A percentile compares a stretch with the other conserved stretches of the same genome.
These are phyloP conservation scores for Begonia masoniana DNA, from an alignment of 306 rosid genomes.

Conservation along the genomic window DNA sequence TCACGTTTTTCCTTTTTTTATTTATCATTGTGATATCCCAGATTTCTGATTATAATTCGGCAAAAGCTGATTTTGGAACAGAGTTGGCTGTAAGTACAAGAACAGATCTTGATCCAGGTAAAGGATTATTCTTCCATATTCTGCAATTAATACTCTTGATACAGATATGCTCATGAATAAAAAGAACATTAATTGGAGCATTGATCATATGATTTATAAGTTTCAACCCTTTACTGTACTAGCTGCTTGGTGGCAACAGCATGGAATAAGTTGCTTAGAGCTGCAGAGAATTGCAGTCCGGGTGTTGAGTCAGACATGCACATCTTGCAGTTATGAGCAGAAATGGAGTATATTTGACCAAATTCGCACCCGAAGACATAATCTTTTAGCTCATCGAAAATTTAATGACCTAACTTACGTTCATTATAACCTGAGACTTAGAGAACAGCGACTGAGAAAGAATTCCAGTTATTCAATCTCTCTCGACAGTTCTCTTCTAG, in stretches of 20 bases:
- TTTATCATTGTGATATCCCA: conserved; percentile 21
- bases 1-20: not conserved
- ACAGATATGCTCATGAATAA: not conserved
- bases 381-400: conserved; percentile 61
- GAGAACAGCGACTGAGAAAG: conserved; percentile 72
- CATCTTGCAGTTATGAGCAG: conserved; percentile 64
- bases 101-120: conserved; percentile 89
- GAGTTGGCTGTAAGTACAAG: conserved; percentile 95
- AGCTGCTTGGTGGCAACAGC: conserved; percentile 99
- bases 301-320: conserved; percentile 88
- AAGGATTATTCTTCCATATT: conserved; percentile 12
- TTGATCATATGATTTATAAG: conserved; percentile 10
- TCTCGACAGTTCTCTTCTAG: conserved; percentile 33
- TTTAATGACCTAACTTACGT: conserved; percentile 55
- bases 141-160: conserved; percentile 1
- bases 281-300: conserved; percentile 18
- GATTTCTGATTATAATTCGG: conserved; percentile 75
- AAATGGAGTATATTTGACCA: conserved; percentile 69
- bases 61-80: conserved; percentile 91
- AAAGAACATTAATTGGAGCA: conserved; percentile 1
- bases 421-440: conserved; percentile 79
- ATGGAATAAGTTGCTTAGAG: not conserved
- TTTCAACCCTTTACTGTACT: conserved; percentile 13
- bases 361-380: conserved; percentile 37
- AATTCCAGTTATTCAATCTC: conserved; percentile 40